Conservation (phyloP, 306 rosid species). For the Astragalus membranaceus region DNA sequence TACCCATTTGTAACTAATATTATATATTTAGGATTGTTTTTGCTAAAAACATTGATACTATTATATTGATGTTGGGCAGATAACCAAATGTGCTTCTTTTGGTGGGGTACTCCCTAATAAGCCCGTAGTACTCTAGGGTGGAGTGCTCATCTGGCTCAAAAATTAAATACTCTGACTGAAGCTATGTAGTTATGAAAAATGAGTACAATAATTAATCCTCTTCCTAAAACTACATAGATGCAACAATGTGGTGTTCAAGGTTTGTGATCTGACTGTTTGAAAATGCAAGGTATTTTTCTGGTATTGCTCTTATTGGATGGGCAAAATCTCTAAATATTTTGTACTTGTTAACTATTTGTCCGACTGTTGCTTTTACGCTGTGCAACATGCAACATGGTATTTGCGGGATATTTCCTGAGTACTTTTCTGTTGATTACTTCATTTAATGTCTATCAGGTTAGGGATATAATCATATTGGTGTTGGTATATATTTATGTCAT, state of each 20-base stretch:
- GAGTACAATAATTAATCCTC: no score
- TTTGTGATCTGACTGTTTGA: conserved; percentile 1
- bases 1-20: not conserved
- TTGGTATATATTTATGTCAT: not conserved
- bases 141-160: no score
- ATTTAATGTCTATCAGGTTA: conserved; percentile 10
- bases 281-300: not conserved
- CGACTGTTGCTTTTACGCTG: not conserved
- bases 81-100: not conserved
- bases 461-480: not conserved
- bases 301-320: not conserved
- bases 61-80: not conserved
- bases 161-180: no score
- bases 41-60: not conserved
- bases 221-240: no score
- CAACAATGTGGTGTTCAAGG: not conserved
- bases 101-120: not conserved
- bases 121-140: no score
- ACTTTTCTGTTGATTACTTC: not conserved
- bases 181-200: no score
- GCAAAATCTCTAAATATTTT: not conserved
- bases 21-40: not conserved
- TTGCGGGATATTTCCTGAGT: not conserved
- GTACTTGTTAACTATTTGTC: not conserved
- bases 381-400: not conserved